phyloP scores from a whole-genome alignment of 2,329 filamentous ascomycete genomes.

The Paracoccidioides lutzii region DNA sequence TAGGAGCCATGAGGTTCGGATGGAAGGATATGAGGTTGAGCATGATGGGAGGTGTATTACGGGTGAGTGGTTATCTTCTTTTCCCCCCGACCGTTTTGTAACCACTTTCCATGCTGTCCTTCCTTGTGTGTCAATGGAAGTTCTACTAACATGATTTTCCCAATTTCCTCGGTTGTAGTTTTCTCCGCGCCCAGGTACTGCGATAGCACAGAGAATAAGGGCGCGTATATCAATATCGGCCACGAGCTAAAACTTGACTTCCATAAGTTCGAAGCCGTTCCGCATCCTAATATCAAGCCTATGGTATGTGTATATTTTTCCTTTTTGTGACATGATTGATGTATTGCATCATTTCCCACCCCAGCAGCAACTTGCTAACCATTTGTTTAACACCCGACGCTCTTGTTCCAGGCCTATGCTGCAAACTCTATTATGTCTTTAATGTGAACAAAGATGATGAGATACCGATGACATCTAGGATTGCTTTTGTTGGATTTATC shows the following conservation, averaged over 20 bases:
- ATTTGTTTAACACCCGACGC: neutral
- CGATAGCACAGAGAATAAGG: constrained; percentile 95
- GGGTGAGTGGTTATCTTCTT: constrained; percentile 38
- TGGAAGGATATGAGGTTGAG: constrained; percentile 98
- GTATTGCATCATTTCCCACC: neutral
- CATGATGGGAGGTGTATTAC: constrained; percentile 94
- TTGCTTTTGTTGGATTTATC: neutral
- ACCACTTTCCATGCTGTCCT: neutral
- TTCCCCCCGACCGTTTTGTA: neutral
- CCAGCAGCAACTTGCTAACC: neutral
- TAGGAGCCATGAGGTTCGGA: constrained; percentile 91
- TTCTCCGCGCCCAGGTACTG: constrained; percentile 98
- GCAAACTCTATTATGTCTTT: constrained; percentile 27
- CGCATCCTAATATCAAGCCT: constrained; percentile 86
- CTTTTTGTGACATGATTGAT: too few species aligned
- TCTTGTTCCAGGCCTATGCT: constrained; percentile 32
- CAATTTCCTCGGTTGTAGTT: constrained; percentile 38
- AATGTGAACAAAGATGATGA: constrained; percentile 11
- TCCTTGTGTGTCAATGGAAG: neutral
- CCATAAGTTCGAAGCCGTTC: constrained; percentile 90
- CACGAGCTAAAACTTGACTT: constrained; percentile 84
- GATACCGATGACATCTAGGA: neutral
- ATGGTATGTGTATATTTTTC: constrained; percentile 52
- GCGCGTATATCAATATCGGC: constrained; percentile 94
- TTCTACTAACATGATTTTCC: neutral